phyloP scores from a whole-genome alignment of 2,329 filamentous ascomycete genomes.

The Penicillium sp. region DNA sequence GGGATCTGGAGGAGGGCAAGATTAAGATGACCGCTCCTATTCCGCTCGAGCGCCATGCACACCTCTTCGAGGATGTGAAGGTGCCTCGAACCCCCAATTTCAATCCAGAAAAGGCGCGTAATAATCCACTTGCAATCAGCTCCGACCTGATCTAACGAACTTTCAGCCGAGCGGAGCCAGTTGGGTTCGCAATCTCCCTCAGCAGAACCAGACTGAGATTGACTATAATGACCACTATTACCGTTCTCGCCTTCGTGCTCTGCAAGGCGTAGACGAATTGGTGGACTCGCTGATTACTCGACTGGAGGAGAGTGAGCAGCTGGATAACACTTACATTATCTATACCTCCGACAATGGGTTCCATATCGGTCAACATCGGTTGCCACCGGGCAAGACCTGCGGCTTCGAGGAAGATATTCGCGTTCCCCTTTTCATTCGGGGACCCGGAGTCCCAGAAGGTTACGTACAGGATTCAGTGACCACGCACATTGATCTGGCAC shows the following conservation, averaged over 20 bases:
- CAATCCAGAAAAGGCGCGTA: slow-evolving; percentile 64
- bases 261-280: slow-evolving; percentile 63
- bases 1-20: slow-evolving; percentile 31
- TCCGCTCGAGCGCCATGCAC: slow-evolving; percentile 64
- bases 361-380: slow-evolving; percentile 65
- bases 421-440: slow-evolving; percentile 65
- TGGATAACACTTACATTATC: slow-evolving; percentile 66
- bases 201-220: slow-evolving; percentile 54
- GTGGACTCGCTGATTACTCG: slow-evolving; percentile 54
- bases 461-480: slow-evolving; percentile 57
- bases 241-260: slow-evolving; percentile 55
- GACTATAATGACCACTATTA: slow-evolving; percentile 62
- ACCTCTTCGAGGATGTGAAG: slow-evolving; percentile 65
- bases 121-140: neutral
- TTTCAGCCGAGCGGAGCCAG: slow-evolving; percentile 50
- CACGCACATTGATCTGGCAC: slow-evolving; percentile 68
- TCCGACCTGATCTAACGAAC: slow-evolving; percentile 5
- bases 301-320: slow-evolving; percentile 49
- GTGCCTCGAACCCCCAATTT: slow-evolving; percentile 70
- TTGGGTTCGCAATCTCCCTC: slow-evolving; percentile 53
- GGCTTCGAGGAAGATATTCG: slow-evolving; percentile 66
- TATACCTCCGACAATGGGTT: slow-evolving; percentile 68
- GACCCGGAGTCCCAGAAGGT: slow-evolving; percentile 59
- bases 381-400: slow-evolving; percentile 64
- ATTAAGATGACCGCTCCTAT: slow-evolving; percentile 58